Conservation (phyloP, 2,329 filamentous ascomycete genomes). For the Magnaporthiopsis poae region DNA sequence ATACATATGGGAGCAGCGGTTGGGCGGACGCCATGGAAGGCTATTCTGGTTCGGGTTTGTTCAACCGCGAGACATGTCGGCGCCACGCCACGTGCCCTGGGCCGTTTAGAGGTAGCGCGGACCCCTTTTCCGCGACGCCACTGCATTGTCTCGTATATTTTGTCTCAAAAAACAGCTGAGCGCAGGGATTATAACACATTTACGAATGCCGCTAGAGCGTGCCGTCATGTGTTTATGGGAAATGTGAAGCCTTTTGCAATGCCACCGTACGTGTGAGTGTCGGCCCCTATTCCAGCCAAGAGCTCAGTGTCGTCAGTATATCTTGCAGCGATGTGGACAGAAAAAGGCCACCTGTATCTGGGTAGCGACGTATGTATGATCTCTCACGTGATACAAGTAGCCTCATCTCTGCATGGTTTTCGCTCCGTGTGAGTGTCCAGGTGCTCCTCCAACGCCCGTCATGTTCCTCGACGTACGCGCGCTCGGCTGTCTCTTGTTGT, state of each 20-base stretch:
- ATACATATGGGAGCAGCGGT: no score
- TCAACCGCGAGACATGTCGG: background rate
- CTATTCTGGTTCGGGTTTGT: background rate
- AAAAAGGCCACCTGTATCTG: no score
- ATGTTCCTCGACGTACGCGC: background rate
- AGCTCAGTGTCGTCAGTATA: no score
- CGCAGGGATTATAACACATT: no score
- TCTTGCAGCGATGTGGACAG: no score
- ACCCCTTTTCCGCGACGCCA: background rate
- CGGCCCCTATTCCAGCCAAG: no score
- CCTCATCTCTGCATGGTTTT: no score
- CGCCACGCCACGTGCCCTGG: background rate
- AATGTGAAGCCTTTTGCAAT: background rate
- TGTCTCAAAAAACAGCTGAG: background rate
- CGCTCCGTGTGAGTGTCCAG: background rate
- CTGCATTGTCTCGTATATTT: no score
- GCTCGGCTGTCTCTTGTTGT: background rate
- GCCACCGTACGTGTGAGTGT: no score
- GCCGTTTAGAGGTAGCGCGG: background rate
- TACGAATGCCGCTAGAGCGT: background rate
- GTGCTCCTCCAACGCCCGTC: background rate
- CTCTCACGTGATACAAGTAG: background rate
- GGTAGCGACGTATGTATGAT: no score
- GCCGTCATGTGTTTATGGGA: background rate
- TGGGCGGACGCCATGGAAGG: background rate